These are phyloP conservation scores for Yamadazyma sp. DNA, from an alignment of 805 yeast genomes.

Conservation along the genomic window DNA sequence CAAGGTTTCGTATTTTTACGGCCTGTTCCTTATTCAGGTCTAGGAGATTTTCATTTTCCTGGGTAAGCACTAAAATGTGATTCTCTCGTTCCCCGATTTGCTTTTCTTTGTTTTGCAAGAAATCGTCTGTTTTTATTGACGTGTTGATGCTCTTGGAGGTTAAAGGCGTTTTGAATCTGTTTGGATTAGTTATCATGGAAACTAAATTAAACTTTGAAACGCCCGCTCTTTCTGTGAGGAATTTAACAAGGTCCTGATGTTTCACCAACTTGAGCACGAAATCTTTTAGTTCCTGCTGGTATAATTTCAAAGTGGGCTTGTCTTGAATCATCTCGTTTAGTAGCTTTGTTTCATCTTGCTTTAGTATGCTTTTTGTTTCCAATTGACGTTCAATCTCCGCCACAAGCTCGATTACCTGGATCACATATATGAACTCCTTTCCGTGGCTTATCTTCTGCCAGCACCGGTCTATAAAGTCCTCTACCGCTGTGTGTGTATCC, in stretches of 20 bases:
- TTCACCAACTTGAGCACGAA: constrained; percentile 27
- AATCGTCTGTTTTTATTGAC: constrained; percentile 1
- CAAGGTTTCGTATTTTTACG: constrained; percentile 18
- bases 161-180: constrained; percentile 1
- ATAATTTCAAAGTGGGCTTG: constrained; percentile 22
- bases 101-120: constrained; percentile 10
- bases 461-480: constrained; percentile 21
- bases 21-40: constrained; percentile 9
- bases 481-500: constrained; percentile 13
- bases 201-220: constrained; percentile 12
- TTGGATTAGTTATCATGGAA: constrained; percentile 9
- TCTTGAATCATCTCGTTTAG: constrained; percentile 19
- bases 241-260: constrained; percentile 19
- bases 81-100: constrained; percentile 17
- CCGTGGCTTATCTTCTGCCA: constrained; percentile 18
- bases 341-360: constrained; percentile 17
- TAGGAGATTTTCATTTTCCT: constrained; percentile 14
- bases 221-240: constrained; percentile 25
- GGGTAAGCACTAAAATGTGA: constrained; percentile 12
- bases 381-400: constrained; percentile 22
- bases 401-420: constrained; percentile 22
- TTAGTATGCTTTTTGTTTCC: constrained; percentile 19
- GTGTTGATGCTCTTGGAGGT: constrained; percentile 1
- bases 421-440: constrained; percentile 23
- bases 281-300: constrained; percentile 21